A percentile compares a stretch with the other conserved stretches of the same genome.
These are phyloP conservation scores for Hemisphaericaspora nanyangensis DNA, from an alignment of 805 yeast species.

Conservation along the genomic window DNA sequence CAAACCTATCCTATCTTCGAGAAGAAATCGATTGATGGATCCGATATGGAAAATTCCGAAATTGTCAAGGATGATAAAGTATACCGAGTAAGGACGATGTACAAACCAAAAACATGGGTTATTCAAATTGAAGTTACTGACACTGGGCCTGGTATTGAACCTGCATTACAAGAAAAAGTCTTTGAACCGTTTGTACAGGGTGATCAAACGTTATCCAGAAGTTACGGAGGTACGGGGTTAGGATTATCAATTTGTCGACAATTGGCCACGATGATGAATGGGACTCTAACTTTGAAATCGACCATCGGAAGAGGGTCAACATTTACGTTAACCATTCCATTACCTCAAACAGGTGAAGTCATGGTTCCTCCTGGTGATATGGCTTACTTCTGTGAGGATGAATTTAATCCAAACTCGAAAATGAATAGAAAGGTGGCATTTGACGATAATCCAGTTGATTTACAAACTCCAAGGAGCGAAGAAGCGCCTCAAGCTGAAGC, in stretches of 20 bases:
- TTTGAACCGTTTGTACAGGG: conserved; percentile 98
- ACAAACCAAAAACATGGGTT: conserved; percentile 48
- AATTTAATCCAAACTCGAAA: conserved; percentile 54
- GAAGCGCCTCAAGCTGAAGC: conserved; percentile 1
- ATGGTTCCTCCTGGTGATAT: conserved; percentile 33
- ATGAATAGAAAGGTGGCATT: conserved; percentile 50
- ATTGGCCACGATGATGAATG: conserved; percentile 86
- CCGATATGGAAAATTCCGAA: conserved; percentile 21
- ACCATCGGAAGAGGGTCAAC: conserved; percentile 79
- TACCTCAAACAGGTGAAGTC: conserved; percentile 61
- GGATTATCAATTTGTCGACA: conserved; percentile 89
- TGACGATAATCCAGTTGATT: conserved; percentile 11
- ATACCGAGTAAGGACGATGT: conserved; percentile 30
- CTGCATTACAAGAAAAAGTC: conserved; percentile 73
- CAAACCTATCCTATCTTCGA: conserved; percentile 8
- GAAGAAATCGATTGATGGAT: conserved; percentile 10
- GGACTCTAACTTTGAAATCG: conserved; percentile 72
- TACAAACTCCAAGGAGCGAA: background rate
- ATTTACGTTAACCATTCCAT: conserved; percentile 75
- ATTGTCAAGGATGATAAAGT: conserved; percentile 33
- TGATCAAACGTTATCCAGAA: conserved; percentile 86
- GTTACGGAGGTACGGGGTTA: conserved; percentile 93
- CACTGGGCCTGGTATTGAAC: conserved; percentile 93
- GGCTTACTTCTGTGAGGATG: conserved; percentile 56
- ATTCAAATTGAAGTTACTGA: conserved; percentile 74